Percentiles rank a stretch among this genome's conserved stretches.
Evolutionary conservation across 2,329 filamentous ascomycete genomes (phyloP).

Genomic region (Cercospora sojina): DNA sequence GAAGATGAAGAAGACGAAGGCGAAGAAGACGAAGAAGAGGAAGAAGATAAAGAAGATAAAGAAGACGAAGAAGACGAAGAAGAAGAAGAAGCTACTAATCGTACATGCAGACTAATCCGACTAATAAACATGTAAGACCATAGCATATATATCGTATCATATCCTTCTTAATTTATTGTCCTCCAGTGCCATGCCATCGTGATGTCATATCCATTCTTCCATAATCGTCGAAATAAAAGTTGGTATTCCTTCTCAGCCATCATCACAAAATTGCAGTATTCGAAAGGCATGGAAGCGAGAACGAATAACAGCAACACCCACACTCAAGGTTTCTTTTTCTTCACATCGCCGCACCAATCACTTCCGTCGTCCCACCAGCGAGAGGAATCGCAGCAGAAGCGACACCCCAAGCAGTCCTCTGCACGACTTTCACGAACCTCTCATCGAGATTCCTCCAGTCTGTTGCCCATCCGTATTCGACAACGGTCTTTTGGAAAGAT

Average conservation of each 20-base stretch:
- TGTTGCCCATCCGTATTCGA: conserved; percentile 16
- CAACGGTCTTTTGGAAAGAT: conserved; percentile 8
- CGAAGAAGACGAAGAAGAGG: not conserved
- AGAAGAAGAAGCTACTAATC: not conserved
- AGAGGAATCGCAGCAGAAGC: not conserved
- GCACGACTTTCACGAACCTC: conserved; percentile 9
- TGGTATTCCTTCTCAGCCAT: too few relatives aligned
- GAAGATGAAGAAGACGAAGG: too few relatives aligned
- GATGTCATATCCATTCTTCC: not conserved
- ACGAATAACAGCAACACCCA: too few relatives aligned
- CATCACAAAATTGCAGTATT: too few relatives aligned
- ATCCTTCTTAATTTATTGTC: not conserved
- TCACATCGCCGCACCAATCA: not conserved
- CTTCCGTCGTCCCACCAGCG: not conserved
- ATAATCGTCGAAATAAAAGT: not conserved
- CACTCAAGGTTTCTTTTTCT: too few relatives aligned
- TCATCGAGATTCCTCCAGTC: conserved; percentile 4
- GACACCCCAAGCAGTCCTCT: not conserved
- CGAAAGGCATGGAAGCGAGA: too few relatives aligned
- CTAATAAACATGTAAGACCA: not conserved
- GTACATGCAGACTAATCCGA: not conserved
- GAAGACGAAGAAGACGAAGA: not conserved
- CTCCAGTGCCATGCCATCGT: not conserved
- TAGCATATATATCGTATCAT: not conserved
- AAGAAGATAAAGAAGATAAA: not conserved